These are phyloP conservation scores for Eudorina sp. DNA, from an alignment of 139 green algal genomes.

Conservation along the genomic window DNA sequence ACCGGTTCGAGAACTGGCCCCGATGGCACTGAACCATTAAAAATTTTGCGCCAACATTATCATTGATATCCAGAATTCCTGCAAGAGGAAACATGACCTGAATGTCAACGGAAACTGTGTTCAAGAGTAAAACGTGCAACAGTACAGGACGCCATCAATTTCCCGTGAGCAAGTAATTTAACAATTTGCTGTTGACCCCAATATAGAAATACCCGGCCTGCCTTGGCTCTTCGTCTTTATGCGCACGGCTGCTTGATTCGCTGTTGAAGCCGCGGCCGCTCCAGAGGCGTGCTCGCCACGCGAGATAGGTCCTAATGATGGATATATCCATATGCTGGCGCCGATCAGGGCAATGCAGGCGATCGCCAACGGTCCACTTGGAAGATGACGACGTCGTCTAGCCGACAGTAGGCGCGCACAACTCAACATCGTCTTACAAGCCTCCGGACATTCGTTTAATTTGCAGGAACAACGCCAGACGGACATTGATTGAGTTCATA, in stretches of 20 bases:
- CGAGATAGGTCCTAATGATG: background rate
- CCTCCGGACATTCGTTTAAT: no score
- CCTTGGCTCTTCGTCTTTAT: slow-evolving; percentile 1
- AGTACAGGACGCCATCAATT: no score
- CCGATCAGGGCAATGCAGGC: background rate
- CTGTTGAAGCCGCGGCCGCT: background rate
- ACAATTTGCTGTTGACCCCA: no score
- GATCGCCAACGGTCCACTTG: background rate
- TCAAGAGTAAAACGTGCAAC: no score
- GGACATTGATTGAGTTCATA: no score
- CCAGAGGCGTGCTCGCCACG: background rate
- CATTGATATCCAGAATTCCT: slow-evolving; percentile 12
- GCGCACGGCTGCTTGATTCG: background rate
- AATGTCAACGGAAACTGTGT: no score
- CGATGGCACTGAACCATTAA: slow-evolving; percentile 42
- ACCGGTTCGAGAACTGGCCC: slow-evolving; percentile 37
- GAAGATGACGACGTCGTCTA: background rate
- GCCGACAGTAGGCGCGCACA: background rate
- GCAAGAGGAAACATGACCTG: no score
- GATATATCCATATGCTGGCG: background rate
- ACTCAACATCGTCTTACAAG: no score
- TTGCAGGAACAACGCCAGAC: no score
- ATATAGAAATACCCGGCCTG: no score
- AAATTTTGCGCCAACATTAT: background rate
- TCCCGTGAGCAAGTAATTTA: no score